Evolutionary conservation across 116 monocot species (phyloP).

Genomic region (Thalassia testudinum): DNA sequence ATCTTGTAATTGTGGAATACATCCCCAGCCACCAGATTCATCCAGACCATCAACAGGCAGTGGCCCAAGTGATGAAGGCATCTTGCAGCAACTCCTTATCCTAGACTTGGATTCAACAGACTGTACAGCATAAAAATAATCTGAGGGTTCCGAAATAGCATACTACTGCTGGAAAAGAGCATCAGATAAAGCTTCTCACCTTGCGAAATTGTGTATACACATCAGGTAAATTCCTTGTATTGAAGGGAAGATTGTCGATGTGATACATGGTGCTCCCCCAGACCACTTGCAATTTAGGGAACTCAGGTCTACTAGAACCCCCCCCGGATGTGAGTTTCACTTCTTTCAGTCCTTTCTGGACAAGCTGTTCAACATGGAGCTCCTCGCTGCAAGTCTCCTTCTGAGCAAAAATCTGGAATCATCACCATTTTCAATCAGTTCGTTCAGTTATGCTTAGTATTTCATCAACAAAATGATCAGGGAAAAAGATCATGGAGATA

Average conservation of each 20-base stretch:
- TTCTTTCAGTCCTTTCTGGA: slow-evolving; percentile 37
- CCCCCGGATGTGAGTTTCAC: slow-evolving; percentile 13
- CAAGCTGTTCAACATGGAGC: slow-evolving; percentile 49
- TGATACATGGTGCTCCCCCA: slow-evolving; percentile 95
- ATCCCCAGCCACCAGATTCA: slow-evolving; percentile 59
- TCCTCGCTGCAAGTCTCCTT: slow-evolving; percentile 94
- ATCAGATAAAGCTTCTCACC: slow-evolving; percentile 15
- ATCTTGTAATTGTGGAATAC: slow-evolving; percentile 39
- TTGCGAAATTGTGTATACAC: slow-evolving; percentile 89
- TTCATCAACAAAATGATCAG: too few species aligned
- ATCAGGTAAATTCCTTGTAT: slow-evolving; percentile 38
- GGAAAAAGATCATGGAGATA: too few species aligned
- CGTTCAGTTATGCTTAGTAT: too few species aligned
- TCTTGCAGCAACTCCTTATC: slow-evolving; percentile 54
- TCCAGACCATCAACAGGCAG: slow-evolving; percentile 30
- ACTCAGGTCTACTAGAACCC: slow-evolving; percentile 7
- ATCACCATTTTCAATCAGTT: slow-evolving; percentile 1
- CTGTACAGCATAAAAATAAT: slow-evolving; percentile 14
- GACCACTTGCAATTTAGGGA: slow-evolving; percentile 50
- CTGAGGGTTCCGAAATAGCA: not conserved
- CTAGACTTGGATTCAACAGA: slow-evolving; percentile 68
- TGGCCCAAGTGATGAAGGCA: slow-evolving; percentile 60
- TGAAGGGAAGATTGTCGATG: slow-evolving; percentile 79
- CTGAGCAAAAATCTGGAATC: slow-evolving; percentile 63
- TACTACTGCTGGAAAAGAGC: not conserved